A percentile compares a stretch with the other conserved stretches of the same genome.
These are phyloP conservation scores for Ambrosiella beaveri DNA, from an alignment of 2,329 filamentous ascomycete genomes.

Conservation along the genomic window DNA sequence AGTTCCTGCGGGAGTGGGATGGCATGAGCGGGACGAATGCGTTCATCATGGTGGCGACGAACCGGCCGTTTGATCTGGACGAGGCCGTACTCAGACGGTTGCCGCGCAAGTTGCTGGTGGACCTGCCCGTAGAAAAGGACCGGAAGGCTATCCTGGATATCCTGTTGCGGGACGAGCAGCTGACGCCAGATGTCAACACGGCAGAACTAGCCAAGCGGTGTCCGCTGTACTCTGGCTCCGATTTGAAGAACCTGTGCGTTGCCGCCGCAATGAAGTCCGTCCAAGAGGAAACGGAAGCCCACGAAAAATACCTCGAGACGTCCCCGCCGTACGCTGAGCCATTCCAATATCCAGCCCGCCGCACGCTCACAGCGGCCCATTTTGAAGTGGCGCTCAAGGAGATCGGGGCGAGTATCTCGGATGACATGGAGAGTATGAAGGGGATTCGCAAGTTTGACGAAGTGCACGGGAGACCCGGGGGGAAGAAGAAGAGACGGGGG, in stretches of 20 bases:
- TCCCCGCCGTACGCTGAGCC: neutral
- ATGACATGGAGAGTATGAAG: conserved; percentile 75
- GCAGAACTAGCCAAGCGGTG: conserved; percentile 47
- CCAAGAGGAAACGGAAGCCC: conserved; percentile 46
- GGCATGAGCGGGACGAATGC: conserved; percentile 67
- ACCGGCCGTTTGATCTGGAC: conserved; percentile 87
- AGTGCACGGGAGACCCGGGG: conserved; percentile 50
- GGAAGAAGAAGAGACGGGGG: conserved; percentile 37
- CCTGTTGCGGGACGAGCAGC: conserved; percentile 48
- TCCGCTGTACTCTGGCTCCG: conserved; percentile 64
- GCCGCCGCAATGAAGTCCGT: conserved; percentile 65
- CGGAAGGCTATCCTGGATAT: conserved; percentile 52
- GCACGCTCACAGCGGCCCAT: conserved; percentile 43
- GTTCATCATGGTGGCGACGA: conserved; percentile 97
- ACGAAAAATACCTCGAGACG: conserved; percentile 20
- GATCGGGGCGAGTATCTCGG: conserved; percentile 80
- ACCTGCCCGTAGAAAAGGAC: conserved; percentile 50
- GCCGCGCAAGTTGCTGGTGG: conserved; percentile 55
- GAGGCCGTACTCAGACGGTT: conserved; percentile 66
- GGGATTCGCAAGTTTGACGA: conserved; percentile 92
- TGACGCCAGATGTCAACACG: conserved; percentile 45
- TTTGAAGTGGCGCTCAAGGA: conserved; percentile 76
- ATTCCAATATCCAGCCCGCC: conserved; percentile 14
- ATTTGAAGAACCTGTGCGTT: conserved; percentile 69
- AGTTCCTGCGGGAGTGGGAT: conserved; percentile 94